A percentile compares a stretch with the other conserved stretches of the same genome.
phyloP scores from a whole-genome alignment of 345 rosid species.

The Syzygium aqueum region DNA sequence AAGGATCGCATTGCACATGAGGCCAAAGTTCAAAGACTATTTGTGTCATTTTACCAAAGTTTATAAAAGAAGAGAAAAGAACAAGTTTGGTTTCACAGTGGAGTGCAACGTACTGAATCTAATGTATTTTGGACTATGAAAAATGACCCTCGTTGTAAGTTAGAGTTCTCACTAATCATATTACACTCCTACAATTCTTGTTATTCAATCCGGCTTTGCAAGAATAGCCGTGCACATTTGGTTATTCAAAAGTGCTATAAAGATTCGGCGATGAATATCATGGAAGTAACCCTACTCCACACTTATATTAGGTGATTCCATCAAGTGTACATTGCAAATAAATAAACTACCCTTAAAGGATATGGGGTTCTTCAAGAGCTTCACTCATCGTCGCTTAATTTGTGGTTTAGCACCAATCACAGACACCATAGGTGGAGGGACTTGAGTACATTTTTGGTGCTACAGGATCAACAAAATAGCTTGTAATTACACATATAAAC shows the following conservation, averaged over 20 bases:
- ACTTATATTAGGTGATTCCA: not conserved
- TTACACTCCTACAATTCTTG: not conserved
- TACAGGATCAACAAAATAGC: not conserved
- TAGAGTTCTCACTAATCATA: not conserved
- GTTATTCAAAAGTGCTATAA: not conserved
- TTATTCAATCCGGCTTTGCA: not conserved
- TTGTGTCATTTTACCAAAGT: not conserved
- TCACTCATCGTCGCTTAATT: not conserved
- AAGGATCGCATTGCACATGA: too few relatives aligned
- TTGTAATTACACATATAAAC: not conserved
- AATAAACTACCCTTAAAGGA: not conserved
- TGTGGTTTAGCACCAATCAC: not conserved
- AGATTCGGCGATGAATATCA: not conserved
- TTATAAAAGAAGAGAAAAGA: not conserved
- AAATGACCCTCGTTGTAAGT: not conserved
- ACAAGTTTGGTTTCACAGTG: not conserved
- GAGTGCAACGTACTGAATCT: not conserved
- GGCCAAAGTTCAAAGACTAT: too few relatives aligned
- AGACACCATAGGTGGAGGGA: not conserved
- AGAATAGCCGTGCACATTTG: not conserved
- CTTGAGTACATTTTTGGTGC: not conserved
- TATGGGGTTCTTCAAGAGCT: not conserved
- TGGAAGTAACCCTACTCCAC: not conserved
- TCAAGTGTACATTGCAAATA: not conserved
- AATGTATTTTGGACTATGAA: not conserved